These are phyloP conservation scores for Erythrobasidium yunnanense DNA, from an alignment of 768 basidiomycete species.

Conservation along the genomic window DNA sequence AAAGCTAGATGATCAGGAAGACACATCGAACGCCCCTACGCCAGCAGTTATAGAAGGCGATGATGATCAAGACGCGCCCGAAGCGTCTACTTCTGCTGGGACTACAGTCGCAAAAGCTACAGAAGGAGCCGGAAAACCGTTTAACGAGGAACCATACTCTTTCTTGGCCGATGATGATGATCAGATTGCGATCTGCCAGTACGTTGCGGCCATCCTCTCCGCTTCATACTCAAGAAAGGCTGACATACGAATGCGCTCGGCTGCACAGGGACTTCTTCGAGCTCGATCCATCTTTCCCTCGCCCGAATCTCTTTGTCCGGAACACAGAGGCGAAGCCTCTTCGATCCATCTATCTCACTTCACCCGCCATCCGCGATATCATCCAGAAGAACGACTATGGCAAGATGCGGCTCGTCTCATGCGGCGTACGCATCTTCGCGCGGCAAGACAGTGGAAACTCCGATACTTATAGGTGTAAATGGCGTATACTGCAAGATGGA, in stretches of 20 bases:
- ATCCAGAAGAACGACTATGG: slow-evolving; percentile 70
- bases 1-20: slow-evolving; percentile 40
- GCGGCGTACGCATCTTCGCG: slow-evolving; percentile 86
- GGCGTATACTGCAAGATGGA: slow-evolving; percentile 65
- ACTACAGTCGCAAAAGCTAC: slow-evolving; percentile 33
- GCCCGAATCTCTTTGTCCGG: slow-evolving; percentile 67
- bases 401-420: slow-evolving; percentile 72
- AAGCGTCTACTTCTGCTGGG: slow-evolving; percentile 27
- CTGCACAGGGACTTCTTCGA: slow-evolving; percentile 57
- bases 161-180: slow-evolving; percentile 63
- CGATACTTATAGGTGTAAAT: slow-evolving; percentile 43
- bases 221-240: background rate
- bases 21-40: background rate
- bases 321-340: slow-evolving; percentile 62
- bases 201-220: too few relatives aligned
- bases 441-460: slow-evolving; percentile 63
- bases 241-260: background rate
- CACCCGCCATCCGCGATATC: slow-evolving; percentile 69
- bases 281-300: slow-evolving; percentile 61
- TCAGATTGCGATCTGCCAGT: slow-evolving; percentile 63
- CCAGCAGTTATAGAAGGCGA: slow-evolving; percentile 32
- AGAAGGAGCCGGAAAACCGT: slow-evolving; percentile 44
- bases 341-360: slow-evolving; percentile 66
- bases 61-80: too few relatives aligned
- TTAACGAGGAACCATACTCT: slow-evolving; percentile 86